phyloP scores from a whole-genome alignment of 305 asterid genomes.

The Solanum hybrid region DNA sequence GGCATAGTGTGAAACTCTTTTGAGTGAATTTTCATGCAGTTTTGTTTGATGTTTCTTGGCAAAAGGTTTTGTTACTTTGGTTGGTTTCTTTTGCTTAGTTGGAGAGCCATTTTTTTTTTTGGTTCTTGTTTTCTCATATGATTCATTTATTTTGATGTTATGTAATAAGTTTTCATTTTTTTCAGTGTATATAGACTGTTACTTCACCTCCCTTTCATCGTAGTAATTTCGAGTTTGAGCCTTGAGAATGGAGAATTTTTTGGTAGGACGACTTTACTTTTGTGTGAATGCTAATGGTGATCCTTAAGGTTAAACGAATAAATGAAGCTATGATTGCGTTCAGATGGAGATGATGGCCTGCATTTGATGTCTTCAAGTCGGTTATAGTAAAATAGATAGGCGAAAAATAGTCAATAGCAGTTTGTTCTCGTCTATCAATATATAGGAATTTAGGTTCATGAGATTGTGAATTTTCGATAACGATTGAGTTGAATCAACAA shows the following conservation, averaged over 20 bases:
- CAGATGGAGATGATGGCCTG: neutral
- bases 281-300: neutral
- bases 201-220: neutral
- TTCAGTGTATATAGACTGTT: neutral
- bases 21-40: neutral
- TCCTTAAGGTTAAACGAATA: neutral
- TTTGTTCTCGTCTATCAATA: neutral
- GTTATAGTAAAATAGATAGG: neutral
- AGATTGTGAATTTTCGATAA: neutral
- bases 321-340: neutral
- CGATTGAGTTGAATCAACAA: neutral
- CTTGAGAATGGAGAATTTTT: neutral
- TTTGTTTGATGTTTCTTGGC: neutral
- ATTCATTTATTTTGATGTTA: neutral
- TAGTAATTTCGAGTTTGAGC: neutral
- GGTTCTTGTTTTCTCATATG: neutral
- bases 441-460: neutral
- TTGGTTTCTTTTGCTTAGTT: neutral
- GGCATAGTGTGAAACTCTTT: neutral
- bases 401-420: neutral
- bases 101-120: neutral
- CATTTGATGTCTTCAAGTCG: neutral
- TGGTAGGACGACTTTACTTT: neutral
- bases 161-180: neutral
- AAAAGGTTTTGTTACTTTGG: neutral